Evolutionary conservation across 768 basidiomycete species (phyloP), one percentile per base, ranked within the genome.

Genomic region (Tricholoma flavovirens): DNA sequence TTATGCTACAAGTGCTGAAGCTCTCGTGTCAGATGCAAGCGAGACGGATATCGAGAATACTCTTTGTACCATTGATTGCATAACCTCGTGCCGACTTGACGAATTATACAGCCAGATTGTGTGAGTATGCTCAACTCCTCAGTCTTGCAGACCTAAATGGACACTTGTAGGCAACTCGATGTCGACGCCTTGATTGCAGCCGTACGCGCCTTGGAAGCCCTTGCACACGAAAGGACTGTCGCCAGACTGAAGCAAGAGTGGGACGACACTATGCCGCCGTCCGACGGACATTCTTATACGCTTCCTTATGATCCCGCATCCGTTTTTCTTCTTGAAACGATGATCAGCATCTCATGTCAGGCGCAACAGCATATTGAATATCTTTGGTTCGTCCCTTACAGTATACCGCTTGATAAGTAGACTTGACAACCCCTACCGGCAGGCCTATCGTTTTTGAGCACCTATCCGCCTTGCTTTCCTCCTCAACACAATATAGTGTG

Each of bases 401-500:
- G 46, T 29, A 14, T 56, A 17, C 38, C n/a, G 33, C 45, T n/a
- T 49, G 7, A 26, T 22, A 17, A 14, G 9, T 9, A n/a, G 14
- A 15, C 4, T 35, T 55, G 40, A 55, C 26, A 52, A 49, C 33
- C 29, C n/a, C n/a, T 42, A 17, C n/a, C 21, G 30, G 11, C 53
- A 97, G 95, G 96, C 94, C 96, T 0, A 83, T 93, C 62, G 83
- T 96, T 3, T 98, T 97, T 66, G 94, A 97, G 64, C 95, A 98
- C 67, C 73, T 98, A 22, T 89, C 93, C 0, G 79, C 87, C 0
- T 72, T 99, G 15, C 76, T 99, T 22, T 82, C 84, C 2, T 76
- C 87, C 2, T 82, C 96, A 0, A 77, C 78, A 12, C 86, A 87
- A 52, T 98, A 96, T 67, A 94, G 93, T 64, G 81, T 93, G 29